A percentile compares a stretch with the other conserved stretches of the same genome.
phyloP scores from a whole-genome alignment of 805 yeast species.

The Ogataea paradorogensis region DNA sequence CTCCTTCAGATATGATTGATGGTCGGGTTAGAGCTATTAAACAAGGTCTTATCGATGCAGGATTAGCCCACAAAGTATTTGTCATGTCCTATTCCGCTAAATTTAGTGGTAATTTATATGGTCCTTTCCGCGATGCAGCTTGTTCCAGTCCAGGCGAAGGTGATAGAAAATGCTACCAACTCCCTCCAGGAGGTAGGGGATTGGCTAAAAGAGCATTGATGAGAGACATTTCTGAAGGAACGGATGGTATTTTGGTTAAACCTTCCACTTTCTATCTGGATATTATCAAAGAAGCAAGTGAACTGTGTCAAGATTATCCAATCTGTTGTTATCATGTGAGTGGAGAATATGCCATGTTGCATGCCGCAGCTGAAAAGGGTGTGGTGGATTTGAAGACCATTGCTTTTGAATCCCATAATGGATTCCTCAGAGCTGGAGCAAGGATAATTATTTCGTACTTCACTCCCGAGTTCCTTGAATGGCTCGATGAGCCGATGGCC shows the following conservation, averaged over 20 bases:
- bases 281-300: slow-evolving; percentile 82
- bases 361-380: slow-evolving; percentile 97
- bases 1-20: slow-evolving; percentile 97
- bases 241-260: slow-evolving; percentile 93
- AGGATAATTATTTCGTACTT: slow-evolving; percentile 86
- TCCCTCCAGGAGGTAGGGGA: slow-evolving; percentile 91
- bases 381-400: slow-evolving; percentile 76
- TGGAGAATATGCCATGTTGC: slow-evolving; percentile 97
- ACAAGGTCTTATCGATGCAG: slow-evolving; percentile 73
- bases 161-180: slow-evolving; percentile 88
- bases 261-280: slow-evolving; percentile 96
- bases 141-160: slow-evolving; percentile 87
- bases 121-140: slow-evolving; percentile 98
- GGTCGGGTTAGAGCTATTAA: slow-evolving; percentile 91
- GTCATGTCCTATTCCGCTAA: slow-evolving; percentile 94
- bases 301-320: slow-evolving; percentile 79
- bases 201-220: slow-evolving; percentile 86
- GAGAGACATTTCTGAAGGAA: slow-evolving; percentile 88
- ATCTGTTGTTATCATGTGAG: slow-evolving; percentile 94
- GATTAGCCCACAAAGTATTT: slow-evolving; percentile 82
- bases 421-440: slow-evolving; percentile 95
- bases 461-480: slow-evolving; percentile 92
- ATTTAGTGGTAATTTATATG: slow-evolving; percentile 86
- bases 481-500: slow-evolving; percentile 54
- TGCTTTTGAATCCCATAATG: slow-evolving; percentile 85